Evolutionary conservation across 2,329 filamentous ascomycete species (phyloP).

Genomic region (Neopestalotiopsis sp.): DNA sequence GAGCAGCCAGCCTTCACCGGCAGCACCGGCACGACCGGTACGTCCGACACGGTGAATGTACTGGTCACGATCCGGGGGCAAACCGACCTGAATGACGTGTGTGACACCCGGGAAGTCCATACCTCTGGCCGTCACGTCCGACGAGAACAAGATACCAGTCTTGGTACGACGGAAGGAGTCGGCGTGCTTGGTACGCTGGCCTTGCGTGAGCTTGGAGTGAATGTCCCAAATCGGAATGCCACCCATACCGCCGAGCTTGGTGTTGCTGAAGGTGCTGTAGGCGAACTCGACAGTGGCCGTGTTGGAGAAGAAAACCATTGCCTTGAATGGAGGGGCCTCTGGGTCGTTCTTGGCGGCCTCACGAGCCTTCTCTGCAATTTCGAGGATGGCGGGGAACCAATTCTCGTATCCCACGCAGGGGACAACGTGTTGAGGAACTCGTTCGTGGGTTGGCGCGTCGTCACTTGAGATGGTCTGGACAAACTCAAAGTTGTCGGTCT

Average conservation of each 20-base stretch:
- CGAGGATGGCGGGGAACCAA: conserved; percentile 75
- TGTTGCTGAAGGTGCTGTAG: conserved; percentile 57
- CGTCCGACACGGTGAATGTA: conserved; percentile 81
- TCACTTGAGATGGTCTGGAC: conserved; percentile 85
- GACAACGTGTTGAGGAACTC: conserved; percentile 81
- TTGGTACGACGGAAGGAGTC: conserved; percentile 71
- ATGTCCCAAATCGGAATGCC: conserved; percentile 62
- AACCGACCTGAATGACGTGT: conserved; percentile 77
- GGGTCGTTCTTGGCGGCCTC: conserved; percentile 45
- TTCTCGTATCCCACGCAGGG: conserved; percentile 74
- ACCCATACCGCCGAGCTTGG: conserved; percentile 43
- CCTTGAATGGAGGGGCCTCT: conserved; percentile 76
- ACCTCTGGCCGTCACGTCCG: conserved; percentile 80
- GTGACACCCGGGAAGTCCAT: conserved; percentile 85
- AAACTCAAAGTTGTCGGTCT: conserved; percentile 80
- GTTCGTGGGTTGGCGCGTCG: conserved; percentile 83
- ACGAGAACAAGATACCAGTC: conserved; percentile 73
- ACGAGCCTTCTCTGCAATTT: conserved; percentile 71
- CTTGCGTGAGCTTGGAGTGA: conserved; percentile 79
- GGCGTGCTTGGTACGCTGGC: conserved; percentile 70
- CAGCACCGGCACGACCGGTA: conserved; percentile 76
- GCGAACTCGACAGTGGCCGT: conserved; percentile 74
- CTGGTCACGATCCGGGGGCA: conserved; percentile 67
- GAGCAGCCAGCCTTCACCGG: conserved; percentile 74
- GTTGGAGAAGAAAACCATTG: conserved; percentile 90